Evolutionary conservation across 108 stramenopile genomes (phyloP).

Genomic region (Nitzschia palea): DNA sequence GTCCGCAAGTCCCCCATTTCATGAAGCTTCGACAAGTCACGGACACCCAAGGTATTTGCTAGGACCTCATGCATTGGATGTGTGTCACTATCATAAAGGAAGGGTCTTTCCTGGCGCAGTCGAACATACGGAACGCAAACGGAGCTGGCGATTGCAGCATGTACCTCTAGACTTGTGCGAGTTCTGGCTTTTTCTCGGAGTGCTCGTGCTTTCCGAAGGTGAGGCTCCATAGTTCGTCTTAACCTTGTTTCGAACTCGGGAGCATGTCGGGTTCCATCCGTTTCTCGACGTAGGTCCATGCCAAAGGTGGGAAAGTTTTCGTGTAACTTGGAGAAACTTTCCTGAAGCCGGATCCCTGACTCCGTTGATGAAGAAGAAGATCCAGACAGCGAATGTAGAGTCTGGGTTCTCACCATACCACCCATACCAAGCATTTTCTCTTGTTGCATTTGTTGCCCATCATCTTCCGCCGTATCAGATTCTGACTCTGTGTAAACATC

Average conservation of each 20-base stretch:
- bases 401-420: slow-evolving; percentile 5
- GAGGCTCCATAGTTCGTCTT: slow-evolving; percentile 37
- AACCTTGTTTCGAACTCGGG: slow-evolving; percentile 28
- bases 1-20: slow-evolving; percentile 40
- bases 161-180: slow-evolving; percentile 3
- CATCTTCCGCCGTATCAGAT: background rate
- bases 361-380: slow-evolving; percentile 9
- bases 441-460: background rate
- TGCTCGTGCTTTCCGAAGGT: slow-evolving; percentile 31
- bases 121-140: slow-evolving; percentile 68
- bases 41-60: slow-evolving; percentile 54
- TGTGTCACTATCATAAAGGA: slow-evolving; percentile 66
- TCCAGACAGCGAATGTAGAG: slow-evolving; percentile 2
- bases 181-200: slow-evolving; percentile 21
- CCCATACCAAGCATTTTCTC: background rate
- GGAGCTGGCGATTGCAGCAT: slow-evolving; percentile 54
- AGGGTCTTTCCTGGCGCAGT: slow-evolving; percentile 53
- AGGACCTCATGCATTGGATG: slow-evolving; percentile 64
- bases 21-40: slow-evolving; percentile 57
- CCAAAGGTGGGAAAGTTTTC: slow-evolving; percentile 31
- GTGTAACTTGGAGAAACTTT: slow-evolving; percentile 1
- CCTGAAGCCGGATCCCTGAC: background rate
- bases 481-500: background rate
- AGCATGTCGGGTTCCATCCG: slow-evolving; percentile 6
- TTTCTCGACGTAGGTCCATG: slow-evolving; percentile 18